Conservation (phyloP, 2,329 filamentous ascomycete species). For the Massarina eburnea region DNA sequence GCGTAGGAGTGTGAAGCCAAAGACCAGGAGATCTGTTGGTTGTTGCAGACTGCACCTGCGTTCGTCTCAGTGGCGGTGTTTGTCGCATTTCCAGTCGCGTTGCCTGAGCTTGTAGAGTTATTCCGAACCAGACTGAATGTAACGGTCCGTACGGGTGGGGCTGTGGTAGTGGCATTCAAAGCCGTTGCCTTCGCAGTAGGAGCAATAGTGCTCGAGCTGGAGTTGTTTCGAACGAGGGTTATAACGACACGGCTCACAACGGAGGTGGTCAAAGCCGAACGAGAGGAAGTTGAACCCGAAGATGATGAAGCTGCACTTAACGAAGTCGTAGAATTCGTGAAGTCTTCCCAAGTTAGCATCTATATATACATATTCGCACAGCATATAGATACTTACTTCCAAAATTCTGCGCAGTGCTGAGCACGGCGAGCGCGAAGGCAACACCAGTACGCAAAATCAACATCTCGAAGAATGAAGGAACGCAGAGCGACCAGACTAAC, state of each 20-base stretch:
- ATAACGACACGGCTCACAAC: not conserved
- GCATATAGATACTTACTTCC: not conserved
- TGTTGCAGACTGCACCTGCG: slow-evolving; percentile 2
- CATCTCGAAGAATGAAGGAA: no score
- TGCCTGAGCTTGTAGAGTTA: not conserved
- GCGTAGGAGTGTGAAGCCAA: not conserved
- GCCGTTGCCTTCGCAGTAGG: not conserved
- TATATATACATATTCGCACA: not conserved
- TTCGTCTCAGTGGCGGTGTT: not conserved
- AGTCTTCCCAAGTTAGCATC: not conserved
- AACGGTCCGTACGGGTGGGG: not conserved
- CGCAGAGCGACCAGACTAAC: no score
- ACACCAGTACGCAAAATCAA: not conserved
- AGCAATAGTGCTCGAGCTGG: not conserved
- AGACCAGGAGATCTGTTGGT: not conserved
- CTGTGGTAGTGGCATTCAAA: not conserved
- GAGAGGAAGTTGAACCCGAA: not conserved
- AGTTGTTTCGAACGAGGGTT: not conserved
- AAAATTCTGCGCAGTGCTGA: not conserved
- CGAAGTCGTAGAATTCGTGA: not conserved
- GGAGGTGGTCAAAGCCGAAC: not conserved
- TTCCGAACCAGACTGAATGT: not conserved
- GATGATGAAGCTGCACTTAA: not conserved
- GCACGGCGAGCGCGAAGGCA: not conserved
- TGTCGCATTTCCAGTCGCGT: not conserved